Evolutionary conservation across 148 eudicot genomes (phyloP).

Genomic region (Suaeda aralocaspica): DNA sequence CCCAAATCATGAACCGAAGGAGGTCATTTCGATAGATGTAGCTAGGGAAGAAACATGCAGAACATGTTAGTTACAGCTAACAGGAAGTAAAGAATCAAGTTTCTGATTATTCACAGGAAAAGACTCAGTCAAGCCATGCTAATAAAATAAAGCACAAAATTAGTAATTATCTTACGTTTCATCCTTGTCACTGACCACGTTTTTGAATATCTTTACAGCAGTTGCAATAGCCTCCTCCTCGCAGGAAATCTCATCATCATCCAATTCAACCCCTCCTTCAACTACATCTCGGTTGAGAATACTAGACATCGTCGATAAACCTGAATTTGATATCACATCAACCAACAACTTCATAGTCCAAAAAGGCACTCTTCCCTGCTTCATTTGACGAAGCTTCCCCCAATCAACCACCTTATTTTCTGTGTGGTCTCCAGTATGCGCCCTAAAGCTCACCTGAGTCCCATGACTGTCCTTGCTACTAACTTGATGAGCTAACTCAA

Average conservation of each 20-base stretch:
- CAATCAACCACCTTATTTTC: slow-evolving; percentile 58
- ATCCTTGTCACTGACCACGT: slow-evolving; percentile 37
- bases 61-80: neutral
- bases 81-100: neutral
- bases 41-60: slow-evolving; percentile 25
- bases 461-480: slow-evolving; percentile 33
- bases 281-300: slow-evolving; percentile 45
- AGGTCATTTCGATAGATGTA: slow-evolving; percentile 59
- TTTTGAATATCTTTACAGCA: slow-evolving; percentile 57
- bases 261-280: slow-evolving; percentile 51
- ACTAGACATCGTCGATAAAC: slow-evolving; percentile 63
- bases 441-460: slow-evolving; percentile 41
- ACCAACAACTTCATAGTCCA: slow-evolving; percentile 81
- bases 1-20: slow-evolving; percentile 60
- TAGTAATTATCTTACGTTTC: slow-evolving; percentile 22
- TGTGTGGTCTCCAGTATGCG: slow-evolving; percentile 27
- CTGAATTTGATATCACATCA: slow-evolving; percentile 64
- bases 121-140: too few relatives aligned
- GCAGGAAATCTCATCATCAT: slow-evolving; percentile 61
- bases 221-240: slow-evolving; percentile 84
- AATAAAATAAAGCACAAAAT: neutral
- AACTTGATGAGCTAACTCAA: slow-evolving; percentile 33
- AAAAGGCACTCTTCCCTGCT: slow-evolving; percentile 73
- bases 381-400: slow-evolving; percentile 63
- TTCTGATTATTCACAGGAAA: too few relatives aligned